These are phyloP conservation scores for Euphrasia arctica DNA, from an alignment of 305 asterid genomes.

Conservation along the genomic window DNA sequence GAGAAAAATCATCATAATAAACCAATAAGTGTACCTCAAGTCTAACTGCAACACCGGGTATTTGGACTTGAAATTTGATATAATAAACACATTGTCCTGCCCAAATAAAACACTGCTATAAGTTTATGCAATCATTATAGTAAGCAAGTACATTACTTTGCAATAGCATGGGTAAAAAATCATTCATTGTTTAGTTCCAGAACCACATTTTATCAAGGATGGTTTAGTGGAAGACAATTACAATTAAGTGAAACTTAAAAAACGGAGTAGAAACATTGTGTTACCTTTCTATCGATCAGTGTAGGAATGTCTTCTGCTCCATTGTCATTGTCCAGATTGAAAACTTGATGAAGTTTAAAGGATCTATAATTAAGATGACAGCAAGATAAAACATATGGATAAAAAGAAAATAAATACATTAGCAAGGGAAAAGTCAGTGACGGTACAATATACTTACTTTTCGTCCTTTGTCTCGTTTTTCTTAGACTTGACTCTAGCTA, in stretches of 20 bases:
- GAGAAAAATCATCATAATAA: constrained; percentile 24
- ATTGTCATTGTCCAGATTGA: constrained; percentile 92
- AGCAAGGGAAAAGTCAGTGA: constrained; percentile 19
- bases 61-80: constrained; percentile 95
- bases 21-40: constrained; percentile 59
- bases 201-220: neutral
- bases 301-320: constrained; percentile 98
- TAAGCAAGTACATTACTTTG: constrained; percentile 1
- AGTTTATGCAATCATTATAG: constrained; percentile 24
- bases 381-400: constrained; percentile 22
- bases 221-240: constrained; percentile 11
- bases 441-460: constrained; percentile 45
- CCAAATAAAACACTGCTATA: constrained; percentile 22
- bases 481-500: constrained; percentile 94
- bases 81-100: constrained; percentile 94
- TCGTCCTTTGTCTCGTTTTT: constrained; percentile 97
- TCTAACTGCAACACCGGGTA: constrained; percentile 94
- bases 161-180: constrained; percentile 12
- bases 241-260: constrained; percentile 9
- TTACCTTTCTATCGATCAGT: constrained; percentile 92
- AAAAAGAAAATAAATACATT: neutral
- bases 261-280: constrained; percentile 7
- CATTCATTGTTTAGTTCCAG: constrained; percentile 12
- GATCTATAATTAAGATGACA: constrained; percentile 44
- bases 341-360: constrained; percentile 81